phyloP scores from a whole-genome alignment of 1,284 basidiomycete species.

The Fomitiporia mediterranea region DNA sequence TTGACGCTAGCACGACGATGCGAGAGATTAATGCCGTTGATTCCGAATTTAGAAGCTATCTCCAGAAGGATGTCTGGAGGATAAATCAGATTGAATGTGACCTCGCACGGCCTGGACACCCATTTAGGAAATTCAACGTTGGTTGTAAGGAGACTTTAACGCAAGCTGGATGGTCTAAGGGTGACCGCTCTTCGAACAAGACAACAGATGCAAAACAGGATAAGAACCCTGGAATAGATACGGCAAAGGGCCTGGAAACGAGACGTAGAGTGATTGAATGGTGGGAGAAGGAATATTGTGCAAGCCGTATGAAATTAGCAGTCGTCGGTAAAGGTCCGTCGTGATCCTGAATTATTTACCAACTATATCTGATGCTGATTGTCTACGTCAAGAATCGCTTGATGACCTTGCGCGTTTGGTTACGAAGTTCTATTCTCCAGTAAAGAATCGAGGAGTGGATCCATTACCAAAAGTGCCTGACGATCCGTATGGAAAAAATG shows the following conservation, averaged over 20 bases:
- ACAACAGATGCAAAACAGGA: conserved; percentile 46
- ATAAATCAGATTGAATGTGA: conserved; percentile 94
- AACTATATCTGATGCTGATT: neutral
- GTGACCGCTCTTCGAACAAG: conserved; percentile 35
- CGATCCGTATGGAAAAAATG: conserved; percentile 69
- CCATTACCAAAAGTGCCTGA: conserved; percentile 66
- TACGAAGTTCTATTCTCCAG: conserved; percentile 71
- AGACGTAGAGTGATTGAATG: conserved; percentile 90
- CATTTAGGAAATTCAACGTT: conserved; percentile 92
- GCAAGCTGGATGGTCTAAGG: conserved; percentile 50
- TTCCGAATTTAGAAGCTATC: conserved; percentile 98
- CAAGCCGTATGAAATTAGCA: conserved; percentile 89
- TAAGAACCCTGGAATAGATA: conserved; percentile 51
- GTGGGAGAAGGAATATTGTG: conserved; percentile 92
- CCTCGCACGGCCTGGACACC: conserved; percentile 75
- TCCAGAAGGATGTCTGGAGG: conserved; percentile 93
- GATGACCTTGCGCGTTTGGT: conserved; percentile 72
- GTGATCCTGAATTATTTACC: neutral
- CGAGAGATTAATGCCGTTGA: conserved; percentile 97
- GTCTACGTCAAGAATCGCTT: conserved; percentile 58
- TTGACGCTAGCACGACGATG: conserved; percentile 85
- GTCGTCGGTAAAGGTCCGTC: conserved; percentile 80
- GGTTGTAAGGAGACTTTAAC: conserved; percentile 86
- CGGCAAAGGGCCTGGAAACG: conserved; percentile 84
- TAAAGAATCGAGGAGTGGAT: conserved; percentile 66